Conservation (phyloP, 1,284 basidiomycete species). For the Trichosporon inkin region DNA sequence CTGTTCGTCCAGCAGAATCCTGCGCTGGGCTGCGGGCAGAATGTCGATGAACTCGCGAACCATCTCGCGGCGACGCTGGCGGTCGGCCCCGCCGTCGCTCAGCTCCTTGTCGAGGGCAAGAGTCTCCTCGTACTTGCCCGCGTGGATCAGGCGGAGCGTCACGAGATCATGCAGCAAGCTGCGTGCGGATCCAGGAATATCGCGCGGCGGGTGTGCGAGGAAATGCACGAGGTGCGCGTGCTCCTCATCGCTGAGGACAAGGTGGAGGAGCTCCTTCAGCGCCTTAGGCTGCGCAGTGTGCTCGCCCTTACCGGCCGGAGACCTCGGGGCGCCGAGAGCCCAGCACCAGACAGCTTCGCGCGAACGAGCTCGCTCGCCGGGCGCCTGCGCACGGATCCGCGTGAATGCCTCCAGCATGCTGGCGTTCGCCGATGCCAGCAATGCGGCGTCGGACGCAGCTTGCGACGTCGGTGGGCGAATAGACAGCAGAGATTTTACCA, state of each 20-base stretch:
- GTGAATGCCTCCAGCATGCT: conserved; percentile 30
- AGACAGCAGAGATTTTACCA: conserved; percentile 33
- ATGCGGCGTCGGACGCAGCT: conserved; percentile 25
- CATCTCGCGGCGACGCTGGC: conserved; percentile 59
- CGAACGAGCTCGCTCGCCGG: conserved; percentile 10
- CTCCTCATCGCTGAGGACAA: conserved; percentile 42
- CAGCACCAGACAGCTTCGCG: conserved; percentile 41
- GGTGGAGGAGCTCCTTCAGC: conserved; percentile 39
- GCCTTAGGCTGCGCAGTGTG: conserved; percentile 31
- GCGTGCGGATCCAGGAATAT: conserved; percentile 55
- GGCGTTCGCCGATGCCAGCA: conserved; percentile 29
- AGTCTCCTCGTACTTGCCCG: conserved; percentile 65
- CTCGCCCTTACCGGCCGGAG: conserved; percentile 27
- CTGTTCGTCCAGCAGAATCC: conserved; percentile 20
- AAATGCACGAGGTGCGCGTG: conserved; percentile 39
- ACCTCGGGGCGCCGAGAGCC: conserved; percentile 35
- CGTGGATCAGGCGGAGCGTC: conserved; percentile 70
- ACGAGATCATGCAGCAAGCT: conserved; percentile 72
- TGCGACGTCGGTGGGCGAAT: conserved; percentile 7
- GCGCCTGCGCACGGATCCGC: conserved; percentile 25
- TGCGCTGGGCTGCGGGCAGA: conserved; percentile 58
- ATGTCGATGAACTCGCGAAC: conserved; percentile 62
- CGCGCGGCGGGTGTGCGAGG: conserved; percentile 50
- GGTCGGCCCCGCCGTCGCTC: conserved; percentile 37
- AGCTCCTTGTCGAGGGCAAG: conserved; percentile 65